Conservation (phyloP, 371 early-diverging fungal genomes). For the Syncephalastrum contaminatum region DNA sequence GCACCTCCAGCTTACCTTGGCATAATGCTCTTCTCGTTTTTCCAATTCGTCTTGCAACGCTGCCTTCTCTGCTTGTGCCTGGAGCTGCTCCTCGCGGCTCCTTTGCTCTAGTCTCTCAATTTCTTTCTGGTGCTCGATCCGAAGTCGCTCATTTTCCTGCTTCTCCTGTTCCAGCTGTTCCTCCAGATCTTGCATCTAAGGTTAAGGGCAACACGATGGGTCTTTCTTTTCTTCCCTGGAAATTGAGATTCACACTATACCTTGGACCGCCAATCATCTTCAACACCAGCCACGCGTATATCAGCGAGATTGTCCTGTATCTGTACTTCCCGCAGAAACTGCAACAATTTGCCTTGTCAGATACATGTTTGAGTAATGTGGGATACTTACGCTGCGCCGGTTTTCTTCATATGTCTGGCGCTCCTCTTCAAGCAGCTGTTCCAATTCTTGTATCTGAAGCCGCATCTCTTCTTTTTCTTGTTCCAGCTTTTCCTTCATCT, state of each 20-base stretch:
- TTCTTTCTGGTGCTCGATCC: conserved; percentile 15
- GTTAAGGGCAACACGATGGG: too few species aligned
- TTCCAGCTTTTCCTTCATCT: conserved; percentile 11
- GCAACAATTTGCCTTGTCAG: neutral
- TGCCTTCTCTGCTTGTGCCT: neutral
- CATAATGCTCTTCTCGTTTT: conserved; percentile 4
- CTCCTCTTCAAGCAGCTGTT: conserved; percentile 35
- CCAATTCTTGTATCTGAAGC: conserved; percentile 30
- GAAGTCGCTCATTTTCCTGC: conserved; percentile 14
- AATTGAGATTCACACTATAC: conserved; percentile 16
- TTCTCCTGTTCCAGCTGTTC: conserved; percentile 21
- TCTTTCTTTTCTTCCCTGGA: conserved; percentile 13
- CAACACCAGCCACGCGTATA: conserved; percentile 40
- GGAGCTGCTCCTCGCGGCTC: conserved; percentile 1
- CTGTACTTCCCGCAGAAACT: conserved; percentile 47
- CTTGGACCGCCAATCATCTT: conserved; percentile 42
- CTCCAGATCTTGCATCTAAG: conserved; percentile 22
- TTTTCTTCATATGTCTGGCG: conserved; percentile 35
- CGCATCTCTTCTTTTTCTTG: conserved; percentile 35
- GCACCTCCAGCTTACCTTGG: neutral
- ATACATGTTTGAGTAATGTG: neutral
- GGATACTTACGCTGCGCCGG: conserved; percentile 30
- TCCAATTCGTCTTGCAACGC: conserved; percentile 6
- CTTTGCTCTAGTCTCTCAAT: conserved; percentile 11
- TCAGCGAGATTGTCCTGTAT: conserved; percentile 48